These are phyloP conservation scores for Hypoxylon sp. DNA, from an alignment of 2,329 filamentous ascomycete species.

Conservation along the genomic window DNA sequence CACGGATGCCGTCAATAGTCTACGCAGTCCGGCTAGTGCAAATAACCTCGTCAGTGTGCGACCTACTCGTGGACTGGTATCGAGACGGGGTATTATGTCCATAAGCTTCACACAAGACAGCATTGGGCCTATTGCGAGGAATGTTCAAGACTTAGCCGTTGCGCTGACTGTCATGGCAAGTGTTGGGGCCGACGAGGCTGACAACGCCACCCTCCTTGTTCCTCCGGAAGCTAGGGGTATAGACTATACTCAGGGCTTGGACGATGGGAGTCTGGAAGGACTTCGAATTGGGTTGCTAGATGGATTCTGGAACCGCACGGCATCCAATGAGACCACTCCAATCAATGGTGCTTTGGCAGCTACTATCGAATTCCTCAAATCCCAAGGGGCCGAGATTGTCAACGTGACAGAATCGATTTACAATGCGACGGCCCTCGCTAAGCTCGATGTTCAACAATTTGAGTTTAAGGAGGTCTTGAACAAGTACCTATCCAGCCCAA, in stretches of 20 bases:
- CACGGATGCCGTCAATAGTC: conserved; percentile 73
- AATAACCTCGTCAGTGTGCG: conserved; percentile 72
- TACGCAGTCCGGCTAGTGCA: conserved; percentile 73
- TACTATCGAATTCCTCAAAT: conserved; percentile 62
- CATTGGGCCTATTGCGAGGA: conserved; percentile 68
- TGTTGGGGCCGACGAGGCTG: conserved; percentile 64
- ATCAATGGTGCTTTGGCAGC: conserved; percentile 68
- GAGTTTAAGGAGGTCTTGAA: conserved; percentile 72
- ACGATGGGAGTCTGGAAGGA: conserved; percentile 47
- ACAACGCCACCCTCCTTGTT: conserved; percentile 67
- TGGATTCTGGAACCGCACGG: conserved; percentile 70
- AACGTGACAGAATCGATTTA: conserved; percentile 65
- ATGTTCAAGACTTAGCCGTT: conserved; percentile 64
- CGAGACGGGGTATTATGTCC: conserved; percentile 66
- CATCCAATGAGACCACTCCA: conserved; percentile 66
- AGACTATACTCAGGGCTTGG: conserved; percentile 63
- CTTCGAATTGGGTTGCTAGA: conserved; percentile 57
- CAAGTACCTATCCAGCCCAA: conserved; percentile 65
- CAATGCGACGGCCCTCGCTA: conserved; percentile 65
- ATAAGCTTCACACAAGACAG: conserved; percentile 71
- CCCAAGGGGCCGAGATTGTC: conserved; percentile 65
- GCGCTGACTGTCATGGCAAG: conserved; percentile 68
- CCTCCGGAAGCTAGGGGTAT: conserved; percentile 58
- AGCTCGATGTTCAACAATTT: conserved; percentile 71
- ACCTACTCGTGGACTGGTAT: conserved; percentile 68